These are phyloP conservation scores for Microdochium paspali DNA, from an alignment of 2,329 filamentous ascomycete genomes.

Conservation along the genomic window DNA sequence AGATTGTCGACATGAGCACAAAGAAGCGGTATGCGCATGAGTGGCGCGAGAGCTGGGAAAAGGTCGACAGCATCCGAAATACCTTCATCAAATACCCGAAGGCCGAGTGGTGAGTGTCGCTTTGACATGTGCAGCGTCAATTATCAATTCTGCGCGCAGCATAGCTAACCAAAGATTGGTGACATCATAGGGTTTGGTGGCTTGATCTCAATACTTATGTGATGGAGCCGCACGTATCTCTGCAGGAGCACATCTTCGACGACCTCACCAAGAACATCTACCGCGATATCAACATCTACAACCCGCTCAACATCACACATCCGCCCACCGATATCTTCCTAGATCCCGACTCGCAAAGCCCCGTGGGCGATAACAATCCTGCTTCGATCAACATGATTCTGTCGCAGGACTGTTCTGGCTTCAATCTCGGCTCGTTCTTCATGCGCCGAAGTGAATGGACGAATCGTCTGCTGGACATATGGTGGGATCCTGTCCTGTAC, in stretches of 20 bases:
- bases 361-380: conserved; percentile 65
- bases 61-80: conserved; percentile 86
- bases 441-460: conserved; percentile 79
- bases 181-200: conserved; percentile 86
- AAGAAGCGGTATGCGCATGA: conserved; percentile 98
- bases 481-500: conserved; percentile 97
- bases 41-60: conserved; percentile 99
- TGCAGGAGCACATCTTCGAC: conserved; percentile 87
- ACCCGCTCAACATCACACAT: conserved; percentile 88
- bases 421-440: conserved; percentile 96
- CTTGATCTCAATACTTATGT: conserved; percentile 94
- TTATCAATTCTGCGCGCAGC: no score
- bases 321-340: conserved; percentile 68
- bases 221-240: conserved; percentile 88
- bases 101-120: conserved; percentile 79
- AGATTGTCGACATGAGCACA: conserved; percentile 96
- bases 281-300: conserved; percentile 93
- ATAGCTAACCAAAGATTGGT: neutral
- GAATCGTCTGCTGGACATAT: conserved; percentile 83
- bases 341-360: conserved; percentile 62
- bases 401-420: conserved; percentile 88
- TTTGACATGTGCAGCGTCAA: neutral
- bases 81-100: conserved; percentile 88
- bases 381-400: conserved; percentile 81
- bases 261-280: conserved; percentile 66